These are phyloP conservation scores for Luzula sylvatica DNA, from an alignment of 176 grass and related monocot species.

Conservation along the genomic window DNA sequence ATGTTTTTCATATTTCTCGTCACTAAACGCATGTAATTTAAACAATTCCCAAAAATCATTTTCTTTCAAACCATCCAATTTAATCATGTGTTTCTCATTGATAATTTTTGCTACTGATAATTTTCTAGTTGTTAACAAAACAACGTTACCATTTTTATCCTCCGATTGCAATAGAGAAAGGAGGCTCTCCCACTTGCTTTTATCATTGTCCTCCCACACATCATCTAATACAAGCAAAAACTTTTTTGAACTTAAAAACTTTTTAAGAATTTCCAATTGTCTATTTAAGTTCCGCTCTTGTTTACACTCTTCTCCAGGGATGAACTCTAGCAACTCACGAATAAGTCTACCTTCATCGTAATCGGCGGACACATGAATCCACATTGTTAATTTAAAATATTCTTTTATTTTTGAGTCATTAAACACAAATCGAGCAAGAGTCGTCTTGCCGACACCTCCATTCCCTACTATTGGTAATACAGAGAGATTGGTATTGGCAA, in stretches of 20 bases:
- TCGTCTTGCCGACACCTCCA: conserved; percentile 34
- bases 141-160: neutral
- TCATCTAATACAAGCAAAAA: conserved; percentile 30
- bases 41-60: neutral
- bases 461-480: conserved; percentile 17
- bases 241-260: neutral
- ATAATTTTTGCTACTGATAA: neutral
- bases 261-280: neutral
- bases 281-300: neutral
- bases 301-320: neutral
- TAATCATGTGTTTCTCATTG: too few relatives aligned
- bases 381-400: conserved; percentile 14
- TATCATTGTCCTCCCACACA: conserved; percentile 19
- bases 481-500: neutral
- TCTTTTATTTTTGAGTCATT: neutral
- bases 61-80: neutral
- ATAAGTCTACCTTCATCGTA: conserved; percentile 4
- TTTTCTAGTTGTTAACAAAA: conserved; percentile 6
- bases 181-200: neutral
- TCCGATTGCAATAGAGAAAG: conserved; percentile 9
- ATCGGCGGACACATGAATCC: conserved; percentile 19
- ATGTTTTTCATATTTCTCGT: neutral
- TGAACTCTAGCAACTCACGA: conserved; percentile 10
- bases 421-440: conserved; percentile 16
- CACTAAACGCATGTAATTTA: neutral